These are phyloP conservation scores for Penicillium egyptiacum DNA, from an alignment of 495 filamentous ascomycete genomes.

Conservation along the genomic window DNA sequence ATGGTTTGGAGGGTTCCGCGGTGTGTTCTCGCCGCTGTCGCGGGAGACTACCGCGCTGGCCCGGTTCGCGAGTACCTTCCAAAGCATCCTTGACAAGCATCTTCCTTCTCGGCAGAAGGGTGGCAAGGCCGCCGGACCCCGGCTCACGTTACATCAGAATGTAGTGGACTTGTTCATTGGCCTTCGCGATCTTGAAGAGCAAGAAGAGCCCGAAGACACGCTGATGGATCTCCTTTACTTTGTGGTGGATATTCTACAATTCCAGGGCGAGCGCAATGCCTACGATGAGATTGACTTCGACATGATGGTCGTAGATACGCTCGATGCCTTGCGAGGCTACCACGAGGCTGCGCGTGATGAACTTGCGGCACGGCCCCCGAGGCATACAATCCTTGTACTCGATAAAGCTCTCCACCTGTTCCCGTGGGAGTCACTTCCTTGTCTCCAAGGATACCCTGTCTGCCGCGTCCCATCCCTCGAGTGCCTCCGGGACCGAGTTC, in stretches of 20 bases:
- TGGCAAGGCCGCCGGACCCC: conserved; percentile 48
- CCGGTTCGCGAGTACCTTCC: conserved; percentile 72
- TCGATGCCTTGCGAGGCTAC: conserved; percentile 77
- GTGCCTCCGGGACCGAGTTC: conserved; percentile 69
- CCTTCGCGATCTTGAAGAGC: conserved; percentile 67
- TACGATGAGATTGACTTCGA: conserved; percentile 99
- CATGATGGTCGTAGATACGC: conserved; percentile 77
- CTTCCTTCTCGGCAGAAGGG: conserved; percentile 80
- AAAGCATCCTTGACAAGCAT: conserved; percentile 79
- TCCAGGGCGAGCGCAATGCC: conserved; percentile 92
- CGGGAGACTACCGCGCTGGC: conserved; percentile 61
- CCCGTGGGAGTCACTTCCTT: conserved; percentile 94
- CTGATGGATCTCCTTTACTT: conserved; percentile 91
- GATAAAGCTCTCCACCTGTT: conserved; percentile 88
- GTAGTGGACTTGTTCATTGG: conserved; percentile 88
- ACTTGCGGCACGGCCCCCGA: conserved; percentile 60
- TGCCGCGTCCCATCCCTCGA: conserved; percentile 81
- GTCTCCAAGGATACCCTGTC: conserved; percentile 73
- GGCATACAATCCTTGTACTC: conserved; percentile 87
- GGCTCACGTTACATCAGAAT: conserved; percentile 67
- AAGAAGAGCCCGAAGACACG: conserved; percentile 78
- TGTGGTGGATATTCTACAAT: conserved; percentile 93
- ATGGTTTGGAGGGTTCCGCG: conserved; percentile 93
- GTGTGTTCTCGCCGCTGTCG: conserved; percentile 76
- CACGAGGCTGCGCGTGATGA: conserved; percentile 57